Percentiles rank a stretch among this genome's conserved stretches.
These are phyloP conservation scores for Schizopora paradoxa DNA, from an alignment of 1,284 basidiomycete genomes.

Conservation along the genomic window DNA sequence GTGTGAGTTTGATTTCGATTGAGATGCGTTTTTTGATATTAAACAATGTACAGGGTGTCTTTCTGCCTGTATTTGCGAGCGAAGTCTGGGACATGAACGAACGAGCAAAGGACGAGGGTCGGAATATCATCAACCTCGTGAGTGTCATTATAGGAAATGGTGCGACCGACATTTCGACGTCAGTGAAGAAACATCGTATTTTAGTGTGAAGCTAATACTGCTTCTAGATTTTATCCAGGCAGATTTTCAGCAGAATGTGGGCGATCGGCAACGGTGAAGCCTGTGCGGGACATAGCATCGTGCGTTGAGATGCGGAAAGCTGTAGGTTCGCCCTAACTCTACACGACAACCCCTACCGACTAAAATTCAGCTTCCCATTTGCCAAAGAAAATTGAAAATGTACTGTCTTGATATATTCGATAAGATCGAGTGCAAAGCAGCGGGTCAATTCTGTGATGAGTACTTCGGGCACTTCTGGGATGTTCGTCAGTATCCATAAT, in stretches of 20 bases:
- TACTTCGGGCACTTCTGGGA: no score
- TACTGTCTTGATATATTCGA: slow-evolving; percentile 53
- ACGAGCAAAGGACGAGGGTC: slow-evolving; percentile 45
- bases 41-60: slow-evolving; percentile 55
- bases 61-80: slow-evolving; percentile 76
- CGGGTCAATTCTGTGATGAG: slow-evolving; percentile 53
- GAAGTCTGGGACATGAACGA: slow-evolving; percentile 74
- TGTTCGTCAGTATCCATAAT: no score
- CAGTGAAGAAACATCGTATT: slow-evolving; percentile 18
- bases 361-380: slow-evolving; percentile 43
- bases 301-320: slow-evolving; percentile 58
- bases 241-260: slow-evolving; percentile 60
- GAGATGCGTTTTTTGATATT: background rate
- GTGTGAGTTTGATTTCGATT: slow-evolving; percentile 29
- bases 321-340: no score
- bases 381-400: slow-evolving; percentile 40
- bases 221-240: slow-evolving; percentile 47
- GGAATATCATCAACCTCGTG: slow-evolving; percentile 60
- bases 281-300: slow-evolving; percentile 48
- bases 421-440: slow-evolving; percentile 52
- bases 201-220: background rate
- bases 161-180: slow-evolving; percentile 57
- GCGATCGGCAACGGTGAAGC: slow-evolving; percentile 43
- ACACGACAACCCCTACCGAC: no score
- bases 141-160: slow-evolving; percentile 59